Evolutionary conservation across 179 eudicot genomes (phyloP), one percentile per base, ranked within the genome.

Genomic region (Sideroxylon spinosum): DNA sequence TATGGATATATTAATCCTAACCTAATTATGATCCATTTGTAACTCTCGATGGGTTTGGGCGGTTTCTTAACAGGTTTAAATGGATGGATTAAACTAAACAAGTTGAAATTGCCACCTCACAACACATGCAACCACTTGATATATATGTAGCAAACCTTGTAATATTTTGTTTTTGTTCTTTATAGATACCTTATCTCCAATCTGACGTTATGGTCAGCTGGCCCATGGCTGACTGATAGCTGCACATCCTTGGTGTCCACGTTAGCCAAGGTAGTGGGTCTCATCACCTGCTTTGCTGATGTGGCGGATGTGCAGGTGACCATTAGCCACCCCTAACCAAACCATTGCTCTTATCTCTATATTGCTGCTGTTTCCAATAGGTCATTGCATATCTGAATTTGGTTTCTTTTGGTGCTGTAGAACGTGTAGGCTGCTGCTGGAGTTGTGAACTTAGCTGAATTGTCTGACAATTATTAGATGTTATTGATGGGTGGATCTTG

Each of bases 401-500:
- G 50, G 7, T 12, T 59, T 73, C 19, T 66, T 64, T 28, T 64
- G 72, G 17, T 76, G 73, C 63, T 48, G 70, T 16, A 75, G 78
- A 26, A 20, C 12, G 48, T 76, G 63, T 65, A 76, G 64, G 29
- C 28, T 1, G 73, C 53, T 37, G 28, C 55, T 77, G 22, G 53
- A 67, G 79, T 19, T 48, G 19, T 11, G 2, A 65, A 26, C 6
- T 65, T 7, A 49, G 44, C 23, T 19, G 25, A 23, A 8, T 46
- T 29, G n/a, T 76, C 48, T 66, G 28, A 52, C 74, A 68, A 56
- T 22, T 57, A 66, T 50, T 53, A 19, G 64, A n/a, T 77, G n/a
- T 29, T 65, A 37, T 55, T 53, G 64, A n/a, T 69, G 20, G 63
- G 28, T 66, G 64, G 48, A 67, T 68, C 29, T n/a, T 52, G 73